Base-by-base conservation (phyloP, 192 early-diverging fungal species). In the Chytriomyces confervae region DNA sequence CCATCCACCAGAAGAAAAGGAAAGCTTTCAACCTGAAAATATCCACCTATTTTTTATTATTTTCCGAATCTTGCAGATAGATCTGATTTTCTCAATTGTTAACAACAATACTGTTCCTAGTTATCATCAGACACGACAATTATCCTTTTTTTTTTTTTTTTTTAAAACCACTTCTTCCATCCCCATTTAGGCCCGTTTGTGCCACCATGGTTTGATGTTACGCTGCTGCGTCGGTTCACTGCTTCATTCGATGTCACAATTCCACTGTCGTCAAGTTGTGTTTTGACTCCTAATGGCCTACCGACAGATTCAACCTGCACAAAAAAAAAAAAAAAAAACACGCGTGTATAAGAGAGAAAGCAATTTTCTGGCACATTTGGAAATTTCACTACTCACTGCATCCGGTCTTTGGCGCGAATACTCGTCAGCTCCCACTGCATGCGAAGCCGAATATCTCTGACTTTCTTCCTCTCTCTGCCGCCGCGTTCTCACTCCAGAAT, bases 241-340 rank as follows among this genome's bases (percentile, higher is more conserved):
- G 78, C 73, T 36, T 84, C 82, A 72, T 80, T 81, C 50, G 82
- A 84, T 9, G 77, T 83, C 11, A 85, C 80, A 53, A 75, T 66
- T 0, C 82, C 86, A 50, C 80, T 82, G 62, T 87, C 86, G 65
- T 83, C 81, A 6, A 76, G 7, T 4, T 48, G 71, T 11, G 49
- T 48, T 50, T 80, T 84, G 43, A 60, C 70, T 11, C 72, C 78
- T 24, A 87, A 61, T 4, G 86, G 84, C 9, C 84, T 75, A 7
- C 83, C 81, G 7, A 71, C 65, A 7, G 65, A 48, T 18, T 84
- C 65, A 29, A 63, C 49, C 16, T 6, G 13, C 6, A n/a, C 57
- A 53, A 9, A 5, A 64, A 53, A 51, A 51, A 53, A 9, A 5
- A 64, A 53, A 51, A 51, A 4, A 51, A 11, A 70, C 50, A 62